Evolutionary conservation across 1,139 yeast species (phyloP), one percentile per base, ranked within the genome.

Genomic region (Geotrichum fermentans): DNA sequence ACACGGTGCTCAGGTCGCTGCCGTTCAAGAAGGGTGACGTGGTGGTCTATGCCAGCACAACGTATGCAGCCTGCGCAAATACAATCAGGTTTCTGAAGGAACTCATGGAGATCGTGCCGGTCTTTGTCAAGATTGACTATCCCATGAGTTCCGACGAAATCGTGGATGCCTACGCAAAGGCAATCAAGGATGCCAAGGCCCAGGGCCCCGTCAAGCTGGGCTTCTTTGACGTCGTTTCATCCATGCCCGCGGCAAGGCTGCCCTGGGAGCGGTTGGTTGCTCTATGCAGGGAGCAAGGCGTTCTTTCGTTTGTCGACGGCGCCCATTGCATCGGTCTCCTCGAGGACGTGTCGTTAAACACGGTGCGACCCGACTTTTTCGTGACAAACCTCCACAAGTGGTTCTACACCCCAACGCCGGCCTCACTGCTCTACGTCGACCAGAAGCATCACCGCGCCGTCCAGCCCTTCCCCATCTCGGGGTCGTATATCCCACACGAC

Each of bases 371-470:
- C 0, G 89, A 82, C 59, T 83, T 80, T 60, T 77, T 73, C 58
- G 73, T 77, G 14, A 68, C 83, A 36, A 83, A 83, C 59, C 67
- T 82, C 30, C 90, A 84, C 70, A 84, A 84, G 61, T 83, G 90
- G 90, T 68, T 73, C 41, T 79, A 62, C 55, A 73, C 73, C 20
- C 86, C 89, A 2, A 69, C 79, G 44, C 78, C 81, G 0, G 73
- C 77, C 56, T 83, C 86, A 0, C 68, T 80, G 18, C 62, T 84
- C 44, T 83, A 83, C 58, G 84, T 79, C 7, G 74, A 75, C 54
- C 71, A 73, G 3, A 67, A 71, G 50, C 77, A 74, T 58, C 87
- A 80, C 51, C 60, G 63, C 1, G 50, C 59, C 11, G 68, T 83
- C 51, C 83, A 82, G 53, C 74, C 86, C 0, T 57, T 80, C 52